These are phyloP conservation scores for Coemansia sp. DNA, from an alignment of 192 early-diverging fungal species.

Conservation along the genomic window DNA sequence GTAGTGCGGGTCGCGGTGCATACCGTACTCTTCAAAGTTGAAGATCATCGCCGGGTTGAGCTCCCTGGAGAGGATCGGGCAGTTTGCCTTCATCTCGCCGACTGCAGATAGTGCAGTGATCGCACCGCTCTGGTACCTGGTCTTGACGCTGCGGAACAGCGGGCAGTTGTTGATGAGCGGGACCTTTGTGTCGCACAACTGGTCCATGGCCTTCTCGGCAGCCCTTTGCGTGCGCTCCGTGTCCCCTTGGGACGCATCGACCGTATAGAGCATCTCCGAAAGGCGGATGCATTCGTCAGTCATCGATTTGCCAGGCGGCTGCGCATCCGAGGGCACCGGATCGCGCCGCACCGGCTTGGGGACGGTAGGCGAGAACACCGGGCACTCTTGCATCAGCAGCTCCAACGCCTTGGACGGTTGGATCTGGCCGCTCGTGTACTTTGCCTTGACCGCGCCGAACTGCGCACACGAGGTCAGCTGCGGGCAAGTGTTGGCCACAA, in stretches of 20 bases:
- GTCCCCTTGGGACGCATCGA: conserved; percentile 15
- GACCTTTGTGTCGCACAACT: conserved; percentile 34
- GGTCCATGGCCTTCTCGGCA: conserved; percentile 32
- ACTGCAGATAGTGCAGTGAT: conserved; percentile 37
- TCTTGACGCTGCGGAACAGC: conserved; percentile 44
- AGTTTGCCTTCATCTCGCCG: conserved; percentile 51
- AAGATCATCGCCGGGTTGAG: conserved; percentile 54
- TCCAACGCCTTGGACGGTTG: conserved; percentile 33
- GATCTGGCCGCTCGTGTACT: conserved; percentile 24
- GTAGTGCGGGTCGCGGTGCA: conserved; percentile 39
- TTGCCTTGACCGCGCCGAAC: conserved; percentile 24
- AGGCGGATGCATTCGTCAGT: conserved; percentile 48
- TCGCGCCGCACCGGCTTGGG: conserved; percentile 10
- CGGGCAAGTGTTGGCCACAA: conserved; percentile 25
- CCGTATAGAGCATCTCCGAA: conserved; percentile 47
- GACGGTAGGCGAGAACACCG: conserved; percentile 31
- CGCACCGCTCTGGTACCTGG: conserved; percentile 31
- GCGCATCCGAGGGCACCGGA: not conserved
- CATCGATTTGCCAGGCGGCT: conserved; percentile 46
- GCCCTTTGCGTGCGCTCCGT: not conserved
- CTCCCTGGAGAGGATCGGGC: conserved; percentile 55
- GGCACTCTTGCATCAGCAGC: conserved; percentile 32
- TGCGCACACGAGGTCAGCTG: conserved; percentile 38
- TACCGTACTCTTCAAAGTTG: conserved; percentile 52
- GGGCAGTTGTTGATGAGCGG: conserved; percentile 53